These are phyloP conservation scores for Blastomyces silverae DNA, from an alignment of 2,329 filamentous ascomycete species.

Conservation along the genomic window DNA sequence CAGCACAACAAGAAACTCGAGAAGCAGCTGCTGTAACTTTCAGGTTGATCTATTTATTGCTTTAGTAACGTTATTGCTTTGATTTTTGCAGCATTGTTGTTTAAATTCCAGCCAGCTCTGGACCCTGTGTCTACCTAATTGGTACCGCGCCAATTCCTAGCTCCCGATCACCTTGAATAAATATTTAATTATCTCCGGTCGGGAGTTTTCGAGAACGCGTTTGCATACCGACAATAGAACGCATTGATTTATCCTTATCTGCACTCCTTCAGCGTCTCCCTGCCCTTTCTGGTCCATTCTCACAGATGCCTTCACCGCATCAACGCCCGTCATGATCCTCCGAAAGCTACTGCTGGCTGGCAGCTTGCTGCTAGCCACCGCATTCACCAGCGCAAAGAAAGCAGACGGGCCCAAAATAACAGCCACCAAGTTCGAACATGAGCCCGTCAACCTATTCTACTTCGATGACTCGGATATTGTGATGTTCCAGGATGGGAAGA, in stretches of 20 bases:
- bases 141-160: neutral
- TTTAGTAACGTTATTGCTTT: neutral
- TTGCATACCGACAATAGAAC: neutral
- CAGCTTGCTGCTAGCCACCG: constrained; percentile 48
- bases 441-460: constrained; percentile 68
- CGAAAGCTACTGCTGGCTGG: constrained; percentile 43
- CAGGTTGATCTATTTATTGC: neutral
- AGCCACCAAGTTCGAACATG: constrained; percentile 58
- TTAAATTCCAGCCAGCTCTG: neutral
- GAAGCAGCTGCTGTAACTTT: neutral
- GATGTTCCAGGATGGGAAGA: constrained; percentile 61
- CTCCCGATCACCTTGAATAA: neutral
- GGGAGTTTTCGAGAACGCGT: neutral
- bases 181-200: neutral
- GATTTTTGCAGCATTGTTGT: neutral
- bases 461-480: constrained; percentile 84
- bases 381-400: constrained; percentile 44
- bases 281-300: neutral
- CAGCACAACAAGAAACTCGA: neutral
- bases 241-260: neutral
- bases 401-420: constrained; percentile 58
- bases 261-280: neutral
- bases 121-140: neutral
- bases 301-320: constrained; percentile 19
- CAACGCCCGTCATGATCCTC: constrained; percentile 34